Evolutionary conservation across 2,329 filamentous ascomycete species (phyloP), one percentile per base, ranked within the genome.

Genomic region (Penicillium sp.): DNA sequence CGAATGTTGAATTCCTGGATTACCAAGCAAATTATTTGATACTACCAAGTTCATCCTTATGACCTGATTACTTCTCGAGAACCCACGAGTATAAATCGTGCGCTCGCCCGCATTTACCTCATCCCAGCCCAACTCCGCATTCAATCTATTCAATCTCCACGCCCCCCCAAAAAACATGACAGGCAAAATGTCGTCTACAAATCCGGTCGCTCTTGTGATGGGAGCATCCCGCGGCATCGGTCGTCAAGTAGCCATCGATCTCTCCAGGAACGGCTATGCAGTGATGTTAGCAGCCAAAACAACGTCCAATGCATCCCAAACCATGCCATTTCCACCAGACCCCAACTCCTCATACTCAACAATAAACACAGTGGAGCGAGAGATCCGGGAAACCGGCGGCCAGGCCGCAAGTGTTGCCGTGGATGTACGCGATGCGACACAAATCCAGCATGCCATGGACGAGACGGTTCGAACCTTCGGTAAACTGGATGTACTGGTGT

Each of bases 201-300:
- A 60, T 14, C 55, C 50, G 7, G 84, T 89, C 5, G 85, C 84
- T 14, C 73, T 90, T 14, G 72, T 91, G 4, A 75, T 90, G 14
- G 86, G 86, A 26, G 86, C 84, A 2, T 90, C 86, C 0, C 73
- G 87, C 46, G 87, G 87, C 25, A 91, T 94, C 48, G 87, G 87
- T 31, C 74, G 86, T 27, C 87, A 93, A 62, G 73, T 93, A 26
- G 86, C 87, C 40, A 76, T 94, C 54, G 84, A 88, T 58, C 72
- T 94, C 3, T 84, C 86, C 6, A 79, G 71, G 53, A 75, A 81
- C 49, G 82, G 80, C 25, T 91, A 90, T 59, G 71, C 76, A 38
- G 86, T 90, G 49, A 80, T 89, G 45, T 81, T 93, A 19, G 78
- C 86, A 4, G 86, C 87, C 18, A 93, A 91, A 60, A 82, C 81